A percentile compares a stretch with the other conserved stretches of the same genome.
Conservation (phyloP, 371 early-diverging fungal species). For the Syncephalastrum contaminatum region DNA sequence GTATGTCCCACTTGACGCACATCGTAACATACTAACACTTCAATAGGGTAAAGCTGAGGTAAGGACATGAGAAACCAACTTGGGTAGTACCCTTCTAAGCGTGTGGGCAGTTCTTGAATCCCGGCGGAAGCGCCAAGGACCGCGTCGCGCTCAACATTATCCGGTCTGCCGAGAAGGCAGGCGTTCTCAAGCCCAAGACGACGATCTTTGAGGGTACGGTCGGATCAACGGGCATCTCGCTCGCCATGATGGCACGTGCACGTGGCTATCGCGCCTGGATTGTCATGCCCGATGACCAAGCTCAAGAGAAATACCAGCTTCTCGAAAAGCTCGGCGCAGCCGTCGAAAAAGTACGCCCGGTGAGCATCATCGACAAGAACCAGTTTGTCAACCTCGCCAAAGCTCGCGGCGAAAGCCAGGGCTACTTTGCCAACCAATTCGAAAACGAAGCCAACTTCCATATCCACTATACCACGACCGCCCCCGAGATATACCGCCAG, state of each 20-base stretch:
- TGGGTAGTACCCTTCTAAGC: background rate
- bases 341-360: constrained; percentile 91
- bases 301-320: constrained; percentile 85
- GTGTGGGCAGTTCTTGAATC: constrained; percentile 76
- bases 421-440: constrained; percentile 92
- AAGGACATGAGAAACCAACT: background rate
- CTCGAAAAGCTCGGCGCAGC: constrained; percentile 84
- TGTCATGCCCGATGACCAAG: constrained; percentile 95
- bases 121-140: constrained; percentile 94
- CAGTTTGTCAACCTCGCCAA: constrained; percentile 92
- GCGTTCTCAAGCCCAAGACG: constrained; percentile 61
- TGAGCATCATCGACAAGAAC: constrained; percentile 86
- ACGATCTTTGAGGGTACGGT: constrained; percentile 95
- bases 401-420: constrained; percentile 60
- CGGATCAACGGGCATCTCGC: constrained; percentile 83
- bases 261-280: constrained; percentile 90
- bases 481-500: constrained; percentile 86
- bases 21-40: background rate
- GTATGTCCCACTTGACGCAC: constrained; percentile 35
- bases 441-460: constrained; percentile 86
- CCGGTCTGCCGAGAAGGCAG: constrained; percentile 69
- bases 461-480: constrained; percentile 83
- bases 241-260: constrained; percentile 82
- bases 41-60: constrained; percentile 5
- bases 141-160: constrained; percentile 89